A percentile compares a stretch with the other conserved stretches of the same genome.
Evolutionary conservation across 768 basidiomycete genomes (phyloP).

Genomic region (Tylopilus vinaceipallidus): DNA sequence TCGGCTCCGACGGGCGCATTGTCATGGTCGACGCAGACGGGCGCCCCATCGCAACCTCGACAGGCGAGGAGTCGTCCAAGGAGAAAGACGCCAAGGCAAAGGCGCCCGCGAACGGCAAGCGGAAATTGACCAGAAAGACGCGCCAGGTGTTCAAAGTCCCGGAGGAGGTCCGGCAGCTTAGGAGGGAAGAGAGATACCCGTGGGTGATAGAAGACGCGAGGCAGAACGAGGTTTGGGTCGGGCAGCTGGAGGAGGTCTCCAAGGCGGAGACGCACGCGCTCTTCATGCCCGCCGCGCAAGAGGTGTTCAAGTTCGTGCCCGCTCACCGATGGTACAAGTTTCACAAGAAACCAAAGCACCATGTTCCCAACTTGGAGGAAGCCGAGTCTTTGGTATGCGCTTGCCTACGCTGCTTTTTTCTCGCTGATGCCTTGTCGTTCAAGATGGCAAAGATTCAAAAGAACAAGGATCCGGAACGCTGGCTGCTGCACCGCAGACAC

Average conservation of each 20-base stretch:
- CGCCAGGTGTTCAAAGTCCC: constrained; percentile 80
- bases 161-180: constrained; percentile 72
- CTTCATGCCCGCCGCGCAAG: constrained; percentile 80
- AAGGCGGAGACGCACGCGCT: constrained; percentile 74
- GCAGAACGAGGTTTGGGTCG: constrained; percentile 74
- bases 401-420: neutral
- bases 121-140: constrained; percentile 79
- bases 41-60: constrained; percentile 51
- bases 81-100: constrained; percentile 45
- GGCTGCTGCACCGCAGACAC: constrained; percentile 60
- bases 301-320: constrained; percentile 85
- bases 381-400: constrained; percentile 63
- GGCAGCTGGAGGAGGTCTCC: constrained; percentile 73
- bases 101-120: constrained; percentile 49
- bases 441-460: constrained; percentile 50
- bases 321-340: constrained; percentile 92
- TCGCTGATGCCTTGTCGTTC: neutral
- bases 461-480: constrained; percentile 74
- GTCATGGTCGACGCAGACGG: constrained; percentile 85
- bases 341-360: constrained; percentile 78
- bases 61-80: constrained; percentile 31
- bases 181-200: constrained; percentile 84
- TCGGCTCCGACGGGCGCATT: constrained; percentile 70
- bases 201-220: constrained; percentile 88
- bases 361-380: constrained; percentile 63